Evolutionary conservation across 768 basidiomycete species (phyloP).

Genomic region (Naematelia aurantialba): DNA sequence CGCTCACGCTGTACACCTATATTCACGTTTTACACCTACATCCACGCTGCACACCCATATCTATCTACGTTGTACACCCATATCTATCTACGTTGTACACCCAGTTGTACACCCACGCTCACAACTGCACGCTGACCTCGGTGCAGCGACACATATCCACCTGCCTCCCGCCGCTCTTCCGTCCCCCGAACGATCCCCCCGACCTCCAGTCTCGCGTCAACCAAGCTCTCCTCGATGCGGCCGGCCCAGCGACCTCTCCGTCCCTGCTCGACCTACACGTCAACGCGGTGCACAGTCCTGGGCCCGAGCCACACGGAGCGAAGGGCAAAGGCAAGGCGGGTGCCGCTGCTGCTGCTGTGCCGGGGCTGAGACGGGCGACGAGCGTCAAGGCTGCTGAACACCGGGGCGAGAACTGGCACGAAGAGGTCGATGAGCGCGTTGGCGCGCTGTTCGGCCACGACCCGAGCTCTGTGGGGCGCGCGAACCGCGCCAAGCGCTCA

Average conservation of each 20-base stretch:
- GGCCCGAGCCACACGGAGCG: background rate
- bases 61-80: background rate
- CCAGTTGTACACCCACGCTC: background rate
- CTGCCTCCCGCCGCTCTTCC: slow-evolving; percentile 34
- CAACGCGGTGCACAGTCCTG: slow-evolving; percentile 1
- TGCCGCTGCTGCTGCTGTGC: background rate
- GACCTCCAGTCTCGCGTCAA: slow-evolving; percentile 27
- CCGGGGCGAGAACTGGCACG: slow-evolving; percentile 28
- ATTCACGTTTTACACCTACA: background rate
- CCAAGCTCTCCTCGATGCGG: slow-evolving; percentile 19
- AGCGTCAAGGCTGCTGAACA: slow-evolving; percentile 26
- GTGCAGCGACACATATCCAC: slow-evolving; percentile 36
- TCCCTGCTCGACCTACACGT: slow-evolving; percentile 34
- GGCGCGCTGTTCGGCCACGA: slow-evolving; percentile 15
- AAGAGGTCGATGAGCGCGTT: slow-evolving; percentile 24
- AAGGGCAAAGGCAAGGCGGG: background rate
- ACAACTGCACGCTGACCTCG: background rate
- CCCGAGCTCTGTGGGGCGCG: too few species aligned
- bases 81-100: background rate
- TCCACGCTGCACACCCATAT: background rate
- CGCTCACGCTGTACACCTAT: background rate
- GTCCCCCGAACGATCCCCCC: slow-evolving; percentile 38
- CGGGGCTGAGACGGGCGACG: slow-evolving; percentile 14
- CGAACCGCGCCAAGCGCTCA: too few species aligned
- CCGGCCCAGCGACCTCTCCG: slow-evolving; percentile 12